These are phyloP conservation scores for Venturia oleaginea DNA, from an alignment of 2,329 filamentous ascomycete genomes.

Conservation along the genomic window DNA sequence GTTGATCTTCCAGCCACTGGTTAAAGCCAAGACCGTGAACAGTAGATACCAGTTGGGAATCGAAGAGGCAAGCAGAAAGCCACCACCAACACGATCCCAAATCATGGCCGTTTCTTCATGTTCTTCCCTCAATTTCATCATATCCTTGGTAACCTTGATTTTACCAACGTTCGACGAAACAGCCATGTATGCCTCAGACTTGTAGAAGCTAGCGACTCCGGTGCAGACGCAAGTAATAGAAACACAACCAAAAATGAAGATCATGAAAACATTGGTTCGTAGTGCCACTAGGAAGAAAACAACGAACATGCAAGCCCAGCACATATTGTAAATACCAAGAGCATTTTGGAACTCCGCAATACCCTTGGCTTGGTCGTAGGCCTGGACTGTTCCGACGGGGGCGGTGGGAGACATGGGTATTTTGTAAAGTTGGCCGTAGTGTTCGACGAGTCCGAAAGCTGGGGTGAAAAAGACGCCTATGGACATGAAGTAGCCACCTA, in stretches of 20 bases:
- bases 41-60: conserved; percentile 7
- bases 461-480: conserved; percentile 8
- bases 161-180: background rate
- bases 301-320: conserved; percentile 11
- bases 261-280: conserved; percentile 10
- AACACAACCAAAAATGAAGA: conserved; percentile 8
- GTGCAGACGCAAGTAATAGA: conserved; percentile 1
- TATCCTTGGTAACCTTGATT: background rate
- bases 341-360: conserved; percentile 5
- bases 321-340: conserved; percentile 6
- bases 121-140: background rate
- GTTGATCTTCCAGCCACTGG: conserved; percentile 3
- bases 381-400: background rate
- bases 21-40: background rate
- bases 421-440: background rate
- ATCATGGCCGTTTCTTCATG: background rate
- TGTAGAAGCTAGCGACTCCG: background rate
- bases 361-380: background rate
- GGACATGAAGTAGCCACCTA: conserved; percentile 9
- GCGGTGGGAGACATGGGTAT: background rate
- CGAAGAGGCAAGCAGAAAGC: background rate
- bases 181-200: conserved; percentile 4
- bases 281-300: conserved; percentile 9
- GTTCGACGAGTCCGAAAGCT: background rate
- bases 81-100: conserved; percentile 3